Evolutionary conservation across 768 basidiomycete genomes (phyloP).

Genomic region (Tulasnella sp.): DNA sequence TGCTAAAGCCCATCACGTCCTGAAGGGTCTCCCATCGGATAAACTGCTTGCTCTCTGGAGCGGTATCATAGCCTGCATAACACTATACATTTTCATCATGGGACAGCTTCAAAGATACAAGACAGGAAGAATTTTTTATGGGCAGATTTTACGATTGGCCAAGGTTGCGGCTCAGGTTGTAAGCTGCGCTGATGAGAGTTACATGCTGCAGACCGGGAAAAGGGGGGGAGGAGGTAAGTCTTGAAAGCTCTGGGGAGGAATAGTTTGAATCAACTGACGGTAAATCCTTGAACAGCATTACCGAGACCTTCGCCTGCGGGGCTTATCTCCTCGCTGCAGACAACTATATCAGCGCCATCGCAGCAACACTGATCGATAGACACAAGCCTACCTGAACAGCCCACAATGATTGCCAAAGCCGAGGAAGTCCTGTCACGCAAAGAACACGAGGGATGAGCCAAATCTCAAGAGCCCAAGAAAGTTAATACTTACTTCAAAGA

Average conservation of each 20-base stretch:
- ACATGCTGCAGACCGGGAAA: constrained; percentile 9
- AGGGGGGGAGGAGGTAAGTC: too few relatives aligned
- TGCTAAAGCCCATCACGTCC: too few relatives aligned
- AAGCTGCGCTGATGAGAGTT: constrained; percentile 17
- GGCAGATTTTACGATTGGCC: neutral
- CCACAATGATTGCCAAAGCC: constrained; percentile 15
- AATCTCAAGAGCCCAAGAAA: constrained; percentile 79
- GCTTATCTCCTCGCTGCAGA: constrained; percentile 12
- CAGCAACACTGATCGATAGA: neutral
- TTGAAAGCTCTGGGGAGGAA: neutral
- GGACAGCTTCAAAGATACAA: too few relatives aligned
- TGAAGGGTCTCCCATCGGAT: too few relatives aligned
- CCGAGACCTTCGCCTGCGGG: constrained; percentile 43
- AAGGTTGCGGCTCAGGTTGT: constrained; percentile 16
- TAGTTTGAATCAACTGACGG: constrained; percentile 28
- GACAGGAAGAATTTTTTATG: too few relatives aligned
- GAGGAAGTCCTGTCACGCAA: constrained; percentile 41
- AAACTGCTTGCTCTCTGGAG: too few relatives aligned
- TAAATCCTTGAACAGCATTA: constrained; percentile 85
- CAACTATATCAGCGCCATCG: neutral
- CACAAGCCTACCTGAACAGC: constrained; percentile 46
- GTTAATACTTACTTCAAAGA: constrained; percentile 74
- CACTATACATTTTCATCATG: too few relatives aligned
- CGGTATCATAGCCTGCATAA: too few relatives aligned
- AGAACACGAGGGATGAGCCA: constrained; percentile 60